Conservation (phyloP, 371 early-diverging fungal species). For the Mucor piriformis region DNA sequence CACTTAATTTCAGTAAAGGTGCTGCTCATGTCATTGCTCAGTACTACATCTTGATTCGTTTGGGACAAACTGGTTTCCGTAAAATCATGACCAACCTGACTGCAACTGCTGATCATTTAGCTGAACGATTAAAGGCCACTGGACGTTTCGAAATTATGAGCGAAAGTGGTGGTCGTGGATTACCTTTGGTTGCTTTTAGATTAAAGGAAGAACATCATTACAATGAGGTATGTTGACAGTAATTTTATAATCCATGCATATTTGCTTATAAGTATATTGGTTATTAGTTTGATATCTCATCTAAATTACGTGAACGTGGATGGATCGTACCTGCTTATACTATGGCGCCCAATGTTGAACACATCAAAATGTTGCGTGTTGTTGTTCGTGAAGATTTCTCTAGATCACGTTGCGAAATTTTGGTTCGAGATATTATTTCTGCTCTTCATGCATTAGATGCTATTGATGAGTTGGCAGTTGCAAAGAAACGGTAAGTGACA, state of each 20-base stretch:
- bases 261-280: too few species aligned
- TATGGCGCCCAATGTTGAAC: slow-evolving; percentile 48
- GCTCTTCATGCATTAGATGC: slow-evolving; percentile 38
- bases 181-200: slow-evolving; percentile 71
- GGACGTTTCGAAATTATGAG: slow-evolving; percentile 64
- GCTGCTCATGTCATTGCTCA: slow-evolving; percentile 67
- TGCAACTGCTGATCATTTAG: slow-evolving; percentile 54
- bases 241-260: too few species aligned
- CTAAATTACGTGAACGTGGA: slow-evolving; percentile 54
- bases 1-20: slow-evolving; percentile 72
- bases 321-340: slow-evolving; percentile 70
- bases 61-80: slow-evolving; percentile 60
- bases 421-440: slow-evolving; percentile 41
- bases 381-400: slow-evolving; percentile 61
- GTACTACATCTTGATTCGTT: slow-evolving; percentile 71
- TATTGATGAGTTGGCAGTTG: slow-evolving; percentile 31
- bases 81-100: slow-evolving; percentile 61
- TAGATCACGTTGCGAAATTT: slow-evolving; percentile 46
- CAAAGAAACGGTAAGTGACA: slow-evolving; percentile 7
- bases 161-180: slow-evolving; percentile 46
- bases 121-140: slow-evolving; percentile 53
- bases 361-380: slow-evolving; percentile 56
- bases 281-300: slow-evolving; percentile 52
- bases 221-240: slow-evolving; percentile 26
- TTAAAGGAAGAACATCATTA: slow-evolving; percentile 40